These are phyloP conservation scores for Pulicaria dysenterica DNA, from an alignment of 129 eudicot species.

Conservation along the genomic window DNA sequence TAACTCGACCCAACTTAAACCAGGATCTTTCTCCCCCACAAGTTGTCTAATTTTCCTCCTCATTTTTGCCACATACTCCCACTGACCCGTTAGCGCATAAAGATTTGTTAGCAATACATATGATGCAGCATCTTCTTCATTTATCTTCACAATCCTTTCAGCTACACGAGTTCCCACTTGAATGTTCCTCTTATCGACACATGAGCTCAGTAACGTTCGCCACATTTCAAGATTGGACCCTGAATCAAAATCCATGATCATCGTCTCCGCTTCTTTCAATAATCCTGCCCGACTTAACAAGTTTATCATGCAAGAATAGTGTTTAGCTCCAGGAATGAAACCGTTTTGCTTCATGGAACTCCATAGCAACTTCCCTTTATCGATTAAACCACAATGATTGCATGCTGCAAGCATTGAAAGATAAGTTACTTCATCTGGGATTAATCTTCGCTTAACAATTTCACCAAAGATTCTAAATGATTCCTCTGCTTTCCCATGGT, in stretches of 20 bases:
- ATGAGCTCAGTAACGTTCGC: constrained; percentile 69
- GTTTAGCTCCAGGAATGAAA: constrained; percentile 60
- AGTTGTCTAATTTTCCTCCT: constrained; percentile 56
- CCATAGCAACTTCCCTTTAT: constrained; percentile 64
- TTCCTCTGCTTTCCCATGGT: constrained; percentile 70
- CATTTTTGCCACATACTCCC: constrained; percentile 67
- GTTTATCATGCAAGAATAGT: constrained; percentile 74
- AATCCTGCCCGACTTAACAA: constrained; percentile 77
- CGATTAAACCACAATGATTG: constrained; percentile 72
- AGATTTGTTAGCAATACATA: constrained; percentile 52
- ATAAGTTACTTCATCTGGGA: constrained; percentile 71
- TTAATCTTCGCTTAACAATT: constrained; percentile 45
- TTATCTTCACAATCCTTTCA: constrained; percentile 41
- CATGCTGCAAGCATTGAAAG: constrained; percentile 72
- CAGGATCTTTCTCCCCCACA: constrained; percentile 61
- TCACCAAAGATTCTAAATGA: constrained; percentile 53
- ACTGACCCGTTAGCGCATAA: constrained; percentile 56
- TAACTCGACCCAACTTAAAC: constrained; percentile 77
- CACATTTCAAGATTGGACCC: constrained; percentile 53
- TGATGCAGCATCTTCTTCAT: constrained; percentile 55
- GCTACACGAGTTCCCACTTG: constrained; percentile 59
- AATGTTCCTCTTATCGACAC: constrained; percentile 50
- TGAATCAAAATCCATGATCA: constrained; percentile 49
- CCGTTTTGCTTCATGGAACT: constrained; percentile 58
- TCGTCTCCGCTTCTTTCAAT: constrained; percentile 63